These are phyloP conservation scores for Populus trichocarpa DNA, from an alignment of 441 rosid species.

Conservation along the genomic window DNA sequence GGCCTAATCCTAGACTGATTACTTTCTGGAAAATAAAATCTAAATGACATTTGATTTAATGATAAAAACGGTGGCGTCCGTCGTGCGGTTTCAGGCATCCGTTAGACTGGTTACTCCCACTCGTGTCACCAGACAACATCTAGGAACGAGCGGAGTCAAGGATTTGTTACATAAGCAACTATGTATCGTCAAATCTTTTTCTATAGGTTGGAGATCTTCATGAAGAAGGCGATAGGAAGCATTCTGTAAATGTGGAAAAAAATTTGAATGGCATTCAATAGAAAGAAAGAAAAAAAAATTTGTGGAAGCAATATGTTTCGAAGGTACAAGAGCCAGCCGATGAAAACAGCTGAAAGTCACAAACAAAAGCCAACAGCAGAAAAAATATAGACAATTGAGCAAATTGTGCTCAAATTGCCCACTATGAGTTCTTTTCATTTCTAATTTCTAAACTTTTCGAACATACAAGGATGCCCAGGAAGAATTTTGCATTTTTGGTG, in stretches of 20 bases:
- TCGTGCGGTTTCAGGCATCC: not conserved
- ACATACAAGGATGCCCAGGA: conserved; percentile 16
- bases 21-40: too few relatives aligned
- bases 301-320: conserved; percentile 1
- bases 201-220: not conserved
- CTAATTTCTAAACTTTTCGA: conserved; percentile 4
- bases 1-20: too few relatives aligned
- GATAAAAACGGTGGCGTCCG: too few relatives aligned
- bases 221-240: conserved; percentile 1
- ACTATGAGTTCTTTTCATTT: conserved; percentile 8
- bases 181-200: not conserved
- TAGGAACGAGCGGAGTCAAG: not conserved
- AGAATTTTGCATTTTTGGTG: conserved; percentile 20
- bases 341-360: conserved; percentile 15
- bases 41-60: too few relatives aligned
- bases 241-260: not conserved
- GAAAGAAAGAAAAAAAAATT: not conserved
- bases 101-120: not conserved
- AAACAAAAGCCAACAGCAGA: conserved; percentile 11
- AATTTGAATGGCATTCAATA: conserved; percentile 5
- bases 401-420: conserved; percentile 24
- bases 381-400: conserved; percentile 13
- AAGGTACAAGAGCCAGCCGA: conserved; percentile 8
- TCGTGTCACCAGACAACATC: not conserved
- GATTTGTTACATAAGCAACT: conserved; percentile 1